These are phyloP conservation scores for Pseudogymnoascus sp. DNA, from an alignment of 2,329 filamentous ascomycete genomes.

Conservation along the genomic window DNA sequence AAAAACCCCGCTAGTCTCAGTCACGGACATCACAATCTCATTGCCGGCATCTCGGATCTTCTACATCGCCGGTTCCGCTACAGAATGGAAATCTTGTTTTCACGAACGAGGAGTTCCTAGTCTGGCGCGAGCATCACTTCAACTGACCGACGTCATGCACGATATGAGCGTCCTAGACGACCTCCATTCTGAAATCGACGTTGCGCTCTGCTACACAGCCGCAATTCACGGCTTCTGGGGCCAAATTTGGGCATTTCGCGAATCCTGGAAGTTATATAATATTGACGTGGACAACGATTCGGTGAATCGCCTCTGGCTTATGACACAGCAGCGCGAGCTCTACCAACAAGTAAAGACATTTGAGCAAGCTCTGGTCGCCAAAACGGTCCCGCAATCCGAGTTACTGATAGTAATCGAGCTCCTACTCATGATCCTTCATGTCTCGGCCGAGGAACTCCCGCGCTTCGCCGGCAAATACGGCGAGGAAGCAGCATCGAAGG, in stretches of 20 bases:
- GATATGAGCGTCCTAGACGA: background rate
- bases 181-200: constrained; percentile 8
- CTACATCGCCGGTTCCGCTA: background rate
- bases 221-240: constrained; percentile 13
- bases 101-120: background rate
- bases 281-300: background rate
- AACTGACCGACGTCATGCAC: background rate
- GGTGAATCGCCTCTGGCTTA: constrained; percentile 12
- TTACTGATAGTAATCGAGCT: constrained; percentile 11
- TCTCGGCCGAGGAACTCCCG: constrained; percentile 14
- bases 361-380: background rate
- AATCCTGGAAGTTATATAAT: constrained; percentile 11
- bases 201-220: constrained; percentile 1
- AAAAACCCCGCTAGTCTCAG: background rate
- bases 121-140: background rate
- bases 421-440: constrained; percentile 14
- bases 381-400: background rate
- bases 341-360: constrained; percentile 6
- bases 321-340: constrained; percentile 12
- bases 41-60: background rate
- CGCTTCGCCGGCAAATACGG: constrained; percentile 17
- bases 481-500: constrained; percentile 13
- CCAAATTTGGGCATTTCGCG: constrained; percentile 13
- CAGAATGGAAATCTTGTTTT: background rate
- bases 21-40: background rate